Conservation (phyloP, 257 asterid species). For the Schizonepeta tenuifolia region DNA sequence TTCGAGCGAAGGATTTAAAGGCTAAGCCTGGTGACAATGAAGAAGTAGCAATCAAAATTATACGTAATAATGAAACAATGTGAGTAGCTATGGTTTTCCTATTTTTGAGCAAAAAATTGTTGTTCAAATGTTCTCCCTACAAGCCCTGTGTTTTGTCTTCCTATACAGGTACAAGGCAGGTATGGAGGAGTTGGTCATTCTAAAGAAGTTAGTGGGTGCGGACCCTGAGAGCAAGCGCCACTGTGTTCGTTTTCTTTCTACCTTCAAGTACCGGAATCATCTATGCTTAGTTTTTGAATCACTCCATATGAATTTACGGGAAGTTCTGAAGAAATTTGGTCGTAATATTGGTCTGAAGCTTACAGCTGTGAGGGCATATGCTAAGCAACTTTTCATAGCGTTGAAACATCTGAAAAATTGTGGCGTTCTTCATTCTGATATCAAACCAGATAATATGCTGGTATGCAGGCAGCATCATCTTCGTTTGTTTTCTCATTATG, state of each 20-base stretch:
- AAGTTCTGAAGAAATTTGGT: constrained; percentile 96
- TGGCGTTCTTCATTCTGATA: constrained; percentile 98
- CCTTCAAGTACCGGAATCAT: constrained; percentile 97
- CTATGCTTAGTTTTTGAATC: constrained; percentile 99
- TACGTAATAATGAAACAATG: constrained; percentile 96
- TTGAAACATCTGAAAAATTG: constrained; percentile 92
- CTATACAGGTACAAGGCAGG: constrained; percentile 91
- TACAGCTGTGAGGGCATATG: constrained; percentile 96
- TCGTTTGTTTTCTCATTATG: constrained; percentile 17
- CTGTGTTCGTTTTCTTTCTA: constrained; percentile 92
- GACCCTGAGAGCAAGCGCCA: constrained; percentile 97
- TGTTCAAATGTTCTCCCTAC: constrained; percentile 14
- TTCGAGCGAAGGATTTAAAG: constrained; percentile 97
- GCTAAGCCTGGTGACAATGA: constrained; percentile 71
- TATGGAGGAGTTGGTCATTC: constrained; percentile 88
- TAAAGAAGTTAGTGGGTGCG: constrained; percentile 91
- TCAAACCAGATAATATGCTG: constrained; percentile 99
- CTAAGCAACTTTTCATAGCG: constrained; percentile 97
- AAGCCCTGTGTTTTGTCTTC: neutral
- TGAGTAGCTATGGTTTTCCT: constrained; percentile 41
- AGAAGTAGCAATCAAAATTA: constrained; percentile 94
- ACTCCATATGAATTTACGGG: constrained; percentile 99
- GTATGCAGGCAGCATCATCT: constrained; percentile 48
- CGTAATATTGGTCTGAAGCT: constrained; percentile 98
- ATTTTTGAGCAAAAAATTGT: constrained; percentile 23